Conservation (phyloP, 805 yeast genomes). For the Wickerhamomyces queroliae region DNA sequence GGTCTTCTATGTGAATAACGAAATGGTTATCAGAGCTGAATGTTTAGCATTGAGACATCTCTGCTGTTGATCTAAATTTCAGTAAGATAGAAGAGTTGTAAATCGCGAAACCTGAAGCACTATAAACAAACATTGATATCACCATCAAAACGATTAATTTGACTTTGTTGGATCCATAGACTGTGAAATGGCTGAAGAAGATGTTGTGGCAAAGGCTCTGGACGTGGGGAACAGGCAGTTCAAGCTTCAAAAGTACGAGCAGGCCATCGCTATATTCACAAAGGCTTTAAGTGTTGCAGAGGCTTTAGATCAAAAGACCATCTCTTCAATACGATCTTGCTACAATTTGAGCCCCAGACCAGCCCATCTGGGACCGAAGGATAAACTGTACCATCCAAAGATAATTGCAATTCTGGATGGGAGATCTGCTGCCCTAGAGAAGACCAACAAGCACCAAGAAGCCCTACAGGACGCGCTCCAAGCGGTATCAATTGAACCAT, state of each 20-base stretch:
- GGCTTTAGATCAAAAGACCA: slow-evolving; percentile 11
- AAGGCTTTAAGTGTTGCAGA: slow-evolving; percentile 3
- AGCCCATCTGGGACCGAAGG: slow-evolving; percentile 4
- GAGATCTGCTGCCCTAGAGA: slow-evolving; percentile 19
- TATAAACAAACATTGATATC: too few relatives aligned
- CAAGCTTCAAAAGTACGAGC: slow-evolving; percentile 2
- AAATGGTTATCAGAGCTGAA: too few relatives aligned
- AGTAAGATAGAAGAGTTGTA: too few relatives aligned
- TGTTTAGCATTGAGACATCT: too few relatives aligned
- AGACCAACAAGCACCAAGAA: slow-evolving; percentile 4
- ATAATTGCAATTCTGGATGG: slow-evolving; percentile 16
- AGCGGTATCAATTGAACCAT: slow-evolving; percentile 18
- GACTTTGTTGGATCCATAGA: not conserved
- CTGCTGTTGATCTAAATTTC: too few relatives aligned
- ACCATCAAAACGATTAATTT: too few relatives aligned
- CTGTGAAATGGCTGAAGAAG: not conserved
- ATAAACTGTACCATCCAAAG: slow-evolving; percentile 15
- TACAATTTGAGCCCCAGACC: slow-evolving; percentile 14
- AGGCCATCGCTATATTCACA: not conserved
- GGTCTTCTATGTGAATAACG: too few relatives aligned
- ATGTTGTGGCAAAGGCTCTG: slow-evolving; percentile 2
- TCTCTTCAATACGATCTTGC: slow-evolving; percentile 5
- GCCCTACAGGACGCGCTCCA: slow-evolving; percentile 16
- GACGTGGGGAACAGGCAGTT: slow-evolving; percentile 3
- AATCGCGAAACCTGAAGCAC: too few relatives aligned